Conservation (phyloP, 305 asterid species). For the Fraxinus angustifolia region DNA sequence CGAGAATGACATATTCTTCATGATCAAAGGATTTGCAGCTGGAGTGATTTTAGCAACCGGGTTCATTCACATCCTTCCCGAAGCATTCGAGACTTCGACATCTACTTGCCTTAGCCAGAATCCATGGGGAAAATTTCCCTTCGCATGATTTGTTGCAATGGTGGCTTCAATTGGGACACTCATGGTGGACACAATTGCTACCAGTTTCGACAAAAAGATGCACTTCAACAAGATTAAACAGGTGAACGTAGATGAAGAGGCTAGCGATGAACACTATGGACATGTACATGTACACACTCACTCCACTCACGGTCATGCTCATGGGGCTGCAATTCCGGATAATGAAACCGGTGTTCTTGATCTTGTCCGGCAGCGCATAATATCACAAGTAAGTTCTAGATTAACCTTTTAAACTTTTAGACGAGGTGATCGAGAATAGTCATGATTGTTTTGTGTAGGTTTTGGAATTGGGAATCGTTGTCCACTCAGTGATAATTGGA, state of each 20-base stretch:
- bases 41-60: constrained; percentile 78
- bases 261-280: constrained; percentile 34
- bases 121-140: constrained; percentile 65
- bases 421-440: neutral
- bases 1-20: constrained; percentile 60
- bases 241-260: constrained; percentile 37
- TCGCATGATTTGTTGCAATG: constrained; percentile 59
- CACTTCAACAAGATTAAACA: constrained; percentile 42
- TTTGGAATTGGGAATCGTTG: constrained; percentile 65
- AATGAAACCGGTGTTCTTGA: constrained; percentile 30
- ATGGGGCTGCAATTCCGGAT: constrained; percentile 40
- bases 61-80: constrained; percentile 67
- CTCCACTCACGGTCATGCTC: constrained; percentile 42
- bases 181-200: constrained; percentile 54
- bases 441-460: constrained; percentile 33
- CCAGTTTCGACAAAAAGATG: constrained; percentile 43
- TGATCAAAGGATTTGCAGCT: constrained; percentile 75
- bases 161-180: constrained; percentile 55
- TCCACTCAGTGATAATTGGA: constrained; percentile 70
- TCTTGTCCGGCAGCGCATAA: constrained; percentile 52
- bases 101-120: constrained; percentile 51
- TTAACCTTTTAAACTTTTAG: neutral
- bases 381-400: constrained; percentile 50
- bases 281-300: constrained; percentile 44
- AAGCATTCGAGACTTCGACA: constrained; percentile 44